Evolutionary conservation across 768 basidiomycete genomes (phyloP).

Genomic region (Pisolithus sp.): DNA sequence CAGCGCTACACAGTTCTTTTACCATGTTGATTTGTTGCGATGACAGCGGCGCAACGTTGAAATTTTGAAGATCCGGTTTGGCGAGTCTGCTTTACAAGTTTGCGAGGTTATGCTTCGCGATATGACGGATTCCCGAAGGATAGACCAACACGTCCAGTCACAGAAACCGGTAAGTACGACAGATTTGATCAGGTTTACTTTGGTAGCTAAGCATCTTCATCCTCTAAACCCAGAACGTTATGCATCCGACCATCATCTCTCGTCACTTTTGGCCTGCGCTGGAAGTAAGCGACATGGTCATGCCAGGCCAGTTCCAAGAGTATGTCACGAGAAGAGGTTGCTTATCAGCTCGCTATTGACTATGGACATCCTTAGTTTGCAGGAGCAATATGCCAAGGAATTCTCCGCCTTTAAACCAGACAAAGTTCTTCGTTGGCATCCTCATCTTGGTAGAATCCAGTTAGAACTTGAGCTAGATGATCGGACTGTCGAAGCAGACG

Average conservation of each 20-base stretch:
- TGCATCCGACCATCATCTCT: conserved; percentile 90
- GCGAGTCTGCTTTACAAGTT: conserved; percentile 85
- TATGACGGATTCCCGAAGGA: conserved; percentile 89
- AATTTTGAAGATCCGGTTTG: conserved; percentile 92
- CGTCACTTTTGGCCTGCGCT: conserved; percentile 92
- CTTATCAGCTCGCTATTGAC: conserved; percentile 1
- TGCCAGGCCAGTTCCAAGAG: conserved; percentile 84
- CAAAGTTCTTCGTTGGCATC: conserved; percentile 84
- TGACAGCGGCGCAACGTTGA: conserved; percentile 83
- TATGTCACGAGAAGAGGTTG: conserved; percentile 30
- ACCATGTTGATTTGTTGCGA: not conserved
- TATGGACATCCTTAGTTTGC: conserved; percentile 41
- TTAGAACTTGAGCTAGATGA: conserved; percentile 81
- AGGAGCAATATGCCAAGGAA: conserved; percentile 68
- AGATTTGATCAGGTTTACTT: not conserved
- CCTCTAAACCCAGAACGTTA: conserved; percentile 42
- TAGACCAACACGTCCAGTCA: conserved; percentile 81
- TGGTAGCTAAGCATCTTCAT: conserved; percentile 1
- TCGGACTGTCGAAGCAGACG: conserved; percentile 66
- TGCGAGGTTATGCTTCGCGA: conserved; percentile 99
- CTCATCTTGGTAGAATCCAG: conserved; percentile 80
- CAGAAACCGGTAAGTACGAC: conserved; percentile 50
- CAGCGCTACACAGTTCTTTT: not conserved
- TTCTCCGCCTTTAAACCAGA: conserved; percentile 87
- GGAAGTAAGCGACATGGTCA: conserved; percentile 60